phyloP scores from a whole-genome alignment of 2,329 filamentous ascomycete species.

The Microsporum canis region DNA sequence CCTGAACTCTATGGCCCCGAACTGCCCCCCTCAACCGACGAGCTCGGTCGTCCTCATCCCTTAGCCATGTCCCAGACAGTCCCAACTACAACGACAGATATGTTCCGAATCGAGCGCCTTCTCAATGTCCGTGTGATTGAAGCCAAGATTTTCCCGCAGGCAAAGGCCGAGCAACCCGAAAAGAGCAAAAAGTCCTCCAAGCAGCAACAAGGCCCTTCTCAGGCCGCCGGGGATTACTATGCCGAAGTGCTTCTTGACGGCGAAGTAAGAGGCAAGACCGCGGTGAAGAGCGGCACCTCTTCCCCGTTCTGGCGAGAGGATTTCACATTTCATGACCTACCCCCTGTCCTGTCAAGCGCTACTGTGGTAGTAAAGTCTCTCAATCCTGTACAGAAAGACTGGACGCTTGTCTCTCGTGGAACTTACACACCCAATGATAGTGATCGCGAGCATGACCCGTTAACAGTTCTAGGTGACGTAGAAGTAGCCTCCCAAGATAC shows the following conservation, averaged over 20 bases:
- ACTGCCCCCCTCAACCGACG: conserved; percentile 30
- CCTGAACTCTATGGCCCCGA: conserved; percentile 77
- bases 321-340: conserved; percentile 37
- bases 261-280: conserved; percentile 39
- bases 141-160: conserved; percentile 41
- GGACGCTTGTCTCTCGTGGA: conserved; percentile 38
- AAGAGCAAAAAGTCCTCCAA: conserved; percentile 27
- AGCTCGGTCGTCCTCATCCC: conserved; percentile 29
- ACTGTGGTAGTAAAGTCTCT: conserved; percentile 37
- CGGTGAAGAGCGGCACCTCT: conserved; percentile 35
- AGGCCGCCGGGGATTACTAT: conserved; percentile 34
- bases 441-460: conserved; percentile 32
- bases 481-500: conserved; percentile 39
- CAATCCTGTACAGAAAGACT: conserved; percentile 39
- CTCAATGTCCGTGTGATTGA: conserved; percentile 51
- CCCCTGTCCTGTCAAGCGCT: conserved; percentile 37
- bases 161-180: conserved; percentile 23
- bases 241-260: conserved; percentile 40
- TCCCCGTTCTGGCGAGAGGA: conserved; percentile 42
- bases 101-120: conserved; percentile 56
- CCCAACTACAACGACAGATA: conserved; percentile 39
- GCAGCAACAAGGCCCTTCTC: conserved; percentile 17
- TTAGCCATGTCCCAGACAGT: conserved; percentile 18
- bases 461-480: conserved; percentile 32
- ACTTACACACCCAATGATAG: conserved; percentile 32